phyloP scores from a whole-genome alignment of 106 monocot species.

The Alisma plantagoaquatica region DNA sequence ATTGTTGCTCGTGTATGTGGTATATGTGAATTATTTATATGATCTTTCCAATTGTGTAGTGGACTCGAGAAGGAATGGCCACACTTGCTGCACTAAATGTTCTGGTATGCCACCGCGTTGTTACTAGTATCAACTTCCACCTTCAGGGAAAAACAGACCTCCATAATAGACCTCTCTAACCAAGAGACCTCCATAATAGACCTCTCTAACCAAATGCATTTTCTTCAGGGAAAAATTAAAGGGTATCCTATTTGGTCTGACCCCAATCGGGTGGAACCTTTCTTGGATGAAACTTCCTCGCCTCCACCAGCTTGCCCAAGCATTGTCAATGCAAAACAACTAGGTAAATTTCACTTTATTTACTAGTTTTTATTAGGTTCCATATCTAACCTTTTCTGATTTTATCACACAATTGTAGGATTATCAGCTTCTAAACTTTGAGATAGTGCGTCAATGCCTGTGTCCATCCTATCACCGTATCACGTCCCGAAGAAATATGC shows the following conservation, averaged over 20 bases:
- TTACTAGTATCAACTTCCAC: no score
- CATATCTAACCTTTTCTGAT: not conserved
- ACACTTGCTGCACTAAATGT: slow-evolving; percentile 97
- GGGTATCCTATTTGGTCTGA: slow-evolving; percentile 87
- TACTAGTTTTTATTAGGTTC: not conserved
- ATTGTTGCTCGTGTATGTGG: no score
- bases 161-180: no score
- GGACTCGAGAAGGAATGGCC: slow-evolving; percentile 99
- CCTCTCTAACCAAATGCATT: not conserved
- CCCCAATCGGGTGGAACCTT: slow-evolving; percentile 61
- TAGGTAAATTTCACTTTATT: slow-evolving; percentile 34
- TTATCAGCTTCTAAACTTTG: slow-evolving; percentile 12
- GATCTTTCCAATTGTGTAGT: slow-evolving; percentile 55
- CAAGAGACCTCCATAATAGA: not conserved
- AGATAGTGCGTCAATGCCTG: no score
- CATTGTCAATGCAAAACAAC: slow-evolving; percentile 89
- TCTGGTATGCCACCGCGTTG: slow-evolving; percentile 52
- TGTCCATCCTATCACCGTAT: no score
- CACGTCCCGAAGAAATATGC: no score
- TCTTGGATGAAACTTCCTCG: slow-evolving; percentile 62
- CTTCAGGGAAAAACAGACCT: no score
- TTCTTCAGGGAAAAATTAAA: slow-evolving; percentile 76
- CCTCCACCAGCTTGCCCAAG: slow-evolving; percentile 84
- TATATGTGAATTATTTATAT: no score
- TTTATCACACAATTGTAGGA: slow-evolving; percentile 2